Evolutionary conservation across 352 stramenopile species (phyloP), one percentile per base, ranked within the genome.

Genomic region (Phytophthora podocarpi): DNA sequence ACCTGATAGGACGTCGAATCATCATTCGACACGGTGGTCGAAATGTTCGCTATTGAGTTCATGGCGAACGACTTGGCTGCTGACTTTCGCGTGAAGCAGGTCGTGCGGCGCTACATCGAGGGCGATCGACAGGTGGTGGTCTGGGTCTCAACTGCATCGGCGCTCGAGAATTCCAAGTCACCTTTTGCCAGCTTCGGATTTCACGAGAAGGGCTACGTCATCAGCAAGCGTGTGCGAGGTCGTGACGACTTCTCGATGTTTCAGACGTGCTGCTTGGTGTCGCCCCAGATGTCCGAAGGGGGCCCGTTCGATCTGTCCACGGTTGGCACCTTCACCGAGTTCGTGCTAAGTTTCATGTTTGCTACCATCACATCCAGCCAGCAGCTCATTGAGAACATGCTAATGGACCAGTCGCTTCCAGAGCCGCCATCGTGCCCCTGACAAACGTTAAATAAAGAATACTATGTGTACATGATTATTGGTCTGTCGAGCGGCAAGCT

Each of bases 121-220:
- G 36, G 34, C 4, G 67, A 80, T 39, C 59, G 74, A 5, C 50
- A 78, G 45, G 48, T 82, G 13, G 58, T 82, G 16, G 67, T 78
- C 4, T 79, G 77, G 77, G 72, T 76, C 8, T 70, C 64, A 5
- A 59, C 63, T 31, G 64, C 63, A 24, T 66, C 73, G 11, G 64
- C 67, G 10, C 40, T 79, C 11, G 73, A 82, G 34, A 74, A 77
- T 18, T 70, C 69, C n/a, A 70, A 68, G 32, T 64, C 63, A 0
- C 66, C 60, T 6, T 72, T 77, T 35, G 37, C 70, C 3, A 74
- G 59, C 28, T 64, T 79, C 16, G 69, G 63, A 1, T 82, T 82
- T 49, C 43, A 40, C 18, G 70, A 82, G 8, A 74, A 77, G 11
- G 70, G 74, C 30, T 82, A 80, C 45, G 75, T 80, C 9, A 66